Percentiles rank a stretch among this genome's conserved stretches.
Evolutionary conservation across 176 grass and related monocot genomes (phyloP).

Genomic region (Carex parvula): DNA sequence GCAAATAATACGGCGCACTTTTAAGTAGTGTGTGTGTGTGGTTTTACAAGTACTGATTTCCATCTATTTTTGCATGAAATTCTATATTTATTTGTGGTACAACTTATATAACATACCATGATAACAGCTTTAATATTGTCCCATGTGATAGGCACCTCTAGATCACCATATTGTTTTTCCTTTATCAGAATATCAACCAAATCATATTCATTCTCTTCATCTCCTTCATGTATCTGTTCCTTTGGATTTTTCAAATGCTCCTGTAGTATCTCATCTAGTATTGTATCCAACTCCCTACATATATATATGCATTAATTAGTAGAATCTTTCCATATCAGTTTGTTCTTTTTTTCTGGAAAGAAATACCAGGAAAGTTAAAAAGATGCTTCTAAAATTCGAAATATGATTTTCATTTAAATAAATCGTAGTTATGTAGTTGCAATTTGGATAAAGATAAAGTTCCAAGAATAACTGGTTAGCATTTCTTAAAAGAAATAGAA

Average conservation of each 20-base stretch:
- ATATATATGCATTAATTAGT: not conserved
- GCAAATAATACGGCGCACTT: not conserved
- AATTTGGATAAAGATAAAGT: not conserved
- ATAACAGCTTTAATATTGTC: slow-evolving; percentile 42
- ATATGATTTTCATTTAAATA: too few relatives aligned
- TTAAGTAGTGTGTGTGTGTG: not conserved
- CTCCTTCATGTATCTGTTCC: not conserved
- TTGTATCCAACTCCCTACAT: slow-evolving; percentile 15
- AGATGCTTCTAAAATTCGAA: not conserved
- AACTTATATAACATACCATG: slow-evolving; percentile 17
- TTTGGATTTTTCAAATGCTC: slow-evolving; percentile 29
- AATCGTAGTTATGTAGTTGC: not conserved
- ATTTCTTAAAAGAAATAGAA: not conserved
- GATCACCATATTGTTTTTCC: slow-evolving; percentile 23
- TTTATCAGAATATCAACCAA: slow-evolving; percentile 43
- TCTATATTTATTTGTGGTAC: not conserved
- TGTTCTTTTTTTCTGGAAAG: not conserved
- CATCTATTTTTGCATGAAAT: not conserved
- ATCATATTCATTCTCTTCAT: slow-evolving; percentile 28
- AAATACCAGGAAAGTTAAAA: not conserved
- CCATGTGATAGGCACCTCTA: slow-evolving; percentile 30
- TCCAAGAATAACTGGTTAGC: not conserved
- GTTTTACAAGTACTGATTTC: not conserved
- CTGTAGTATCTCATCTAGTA: slow-evolving; percentile 35
- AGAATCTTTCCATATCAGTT: not conserved